Base-by-base conservation (phyloP, 306 rosid genomes). In the Potentilla sterilis region DNA sequence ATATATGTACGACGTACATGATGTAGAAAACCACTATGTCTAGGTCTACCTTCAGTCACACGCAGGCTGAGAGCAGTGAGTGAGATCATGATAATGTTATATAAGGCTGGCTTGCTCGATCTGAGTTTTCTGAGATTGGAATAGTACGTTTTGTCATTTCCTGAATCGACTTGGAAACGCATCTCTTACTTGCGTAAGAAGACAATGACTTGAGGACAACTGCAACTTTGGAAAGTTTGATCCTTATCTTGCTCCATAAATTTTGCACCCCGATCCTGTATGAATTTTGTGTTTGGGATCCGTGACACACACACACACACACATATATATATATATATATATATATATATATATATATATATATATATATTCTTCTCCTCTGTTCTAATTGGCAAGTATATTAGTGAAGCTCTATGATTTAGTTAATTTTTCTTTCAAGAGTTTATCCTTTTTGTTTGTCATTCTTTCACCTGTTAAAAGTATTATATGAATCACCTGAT, bases 141-240 rank as follows among this genome's bases (percentile, higher is more conserved):
- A 13, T 8, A 22, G 47, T 65, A 65, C 28, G 32, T 65, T 65
- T 63, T 38, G 32, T 65, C 69, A 65, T 65, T 65, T 65, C 47
- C 69, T 65, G 69, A 65, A 43, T 65, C 48, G 24, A 38, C 69
- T 65, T 40, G 46, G 69, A 65, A 64, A 63, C 10, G 68, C 68
- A 63, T 63, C 47, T 65, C 7, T 65, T 18, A 65, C 28, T 65
- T 18, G 69, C 47, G 43, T 28, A 65, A 65, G 24, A 65, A 40
- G 24, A 65, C 69, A 65, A 65, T 38, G 15, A 19, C 46, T 38
- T 65, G 46, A 18, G 69, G 69, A 65, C 47, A 65, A 38, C 28
- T 18, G 47, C 69, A 38, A 65, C 69, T 65, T 40, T n/a, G 69
- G 69, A 34, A 63, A 63, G 43, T 19, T 38, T 38, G 47, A 38